phyloP scores from a whole-genome alignment of 164 flowering plant species.

The Dillenia suffruticosa region DNA sequence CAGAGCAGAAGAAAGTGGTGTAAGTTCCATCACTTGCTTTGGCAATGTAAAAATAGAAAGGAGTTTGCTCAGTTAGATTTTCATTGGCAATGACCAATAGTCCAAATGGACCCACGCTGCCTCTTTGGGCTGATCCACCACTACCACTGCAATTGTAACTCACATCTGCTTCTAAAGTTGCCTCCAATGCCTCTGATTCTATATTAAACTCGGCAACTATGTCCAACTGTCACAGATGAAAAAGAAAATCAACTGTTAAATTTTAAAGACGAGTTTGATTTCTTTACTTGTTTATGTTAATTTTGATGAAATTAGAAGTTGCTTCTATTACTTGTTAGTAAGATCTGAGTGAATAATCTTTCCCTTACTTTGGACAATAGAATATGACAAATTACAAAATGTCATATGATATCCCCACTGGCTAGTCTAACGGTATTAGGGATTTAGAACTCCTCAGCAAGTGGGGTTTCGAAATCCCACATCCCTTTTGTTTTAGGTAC shows the following conservation, averaged over 20 bases:
- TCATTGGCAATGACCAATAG: conserved; percentile 45
- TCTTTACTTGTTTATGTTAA: too few relatives aligned
- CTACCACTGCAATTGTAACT: conserved; percentile 21
- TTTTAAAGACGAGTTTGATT: too few relatives aligned
- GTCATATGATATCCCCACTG: too few relatives aligned
- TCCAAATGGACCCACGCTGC: conserved; percentile 59
- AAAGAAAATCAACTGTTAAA: background rate
- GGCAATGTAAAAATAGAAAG: conserved; percentile 43
- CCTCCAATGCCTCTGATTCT: conserved; percentile 21
- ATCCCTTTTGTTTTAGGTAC: too few relatives aligned
- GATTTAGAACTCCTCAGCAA: too few relatives aligned
- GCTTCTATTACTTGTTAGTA: background rate
- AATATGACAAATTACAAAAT: too few relatives aligned
- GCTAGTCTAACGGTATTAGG: too few relatives aligned
- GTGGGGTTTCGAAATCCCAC: too few relatives aligned
- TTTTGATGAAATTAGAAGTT: too few relatives aligned
- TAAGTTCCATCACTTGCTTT: conserved; percentile 26
- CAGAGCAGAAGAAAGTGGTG: conserved; percentile 47
- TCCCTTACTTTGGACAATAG: too few relatives aligned
- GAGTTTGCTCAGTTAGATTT: conserved; percentile 47
- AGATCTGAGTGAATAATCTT: too few relatives aligned
- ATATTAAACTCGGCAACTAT: conserved; percentile 44
- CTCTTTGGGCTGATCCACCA: conserved; percentile 37
- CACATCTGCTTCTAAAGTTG: conserved; percentile 10
- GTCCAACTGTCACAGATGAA: conserved; percentile 34